Conservation (phyloP, 2,329 filamentous ascomycete genomes). For the Penicillium freii region DNA sequence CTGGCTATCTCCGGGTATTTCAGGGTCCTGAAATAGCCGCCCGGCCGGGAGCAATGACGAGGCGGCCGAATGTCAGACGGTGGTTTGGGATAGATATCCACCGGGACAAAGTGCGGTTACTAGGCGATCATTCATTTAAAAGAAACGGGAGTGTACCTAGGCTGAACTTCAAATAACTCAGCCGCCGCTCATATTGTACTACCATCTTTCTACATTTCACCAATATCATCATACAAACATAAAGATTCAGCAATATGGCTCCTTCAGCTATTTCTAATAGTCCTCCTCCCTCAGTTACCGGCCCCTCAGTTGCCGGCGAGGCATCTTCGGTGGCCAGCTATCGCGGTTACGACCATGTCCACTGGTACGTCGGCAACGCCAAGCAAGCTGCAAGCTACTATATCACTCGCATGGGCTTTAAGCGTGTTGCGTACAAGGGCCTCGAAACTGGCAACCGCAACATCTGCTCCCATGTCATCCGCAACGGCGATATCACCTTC, state of each 20-base stretch:
- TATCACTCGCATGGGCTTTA: constrained; percentile 81
- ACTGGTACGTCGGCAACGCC: constrained; percentile 95
- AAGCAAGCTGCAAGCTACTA: constrained; percentile 93
- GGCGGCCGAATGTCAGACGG: background rate
- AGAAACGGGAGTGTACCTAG: background rate
- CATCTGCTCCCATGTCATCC: constrained; percentile 73
- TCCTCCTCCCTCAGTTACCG: constrained; percentile 21
- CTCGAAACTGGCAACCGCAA: constrained; percentile 83
- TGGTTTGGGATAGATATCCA: constrained; percentile 7
- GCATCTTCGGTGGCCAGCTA: constrained; percentile 46
- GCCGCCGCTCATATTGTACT: background rate
- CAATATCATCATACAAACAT: background rate
- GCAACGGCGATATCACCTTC: constrained; percentile 45
- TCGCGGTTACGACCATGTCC: constrained; percentile 85
- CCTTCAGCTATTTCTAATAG: constrained; percentile 32
- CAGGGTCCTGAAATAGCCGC: constrained; percentile 11
- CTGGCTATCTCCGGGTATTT: constrained; percentile 23
- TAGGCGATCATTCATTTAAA: constrained; percentile 10
- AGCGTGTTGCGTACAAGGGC: constrained; percentile 76
- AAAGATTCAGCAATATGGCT: constrained; percentile 27
- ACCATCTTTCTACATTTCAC: background rate
- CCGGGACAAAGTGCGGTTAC: constrained; percentile 5
- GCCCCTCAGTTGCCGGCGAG: constrained; percentile 12
- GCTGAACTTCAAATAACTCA: background rate
- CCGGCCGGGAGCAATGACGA: background rate